phyloP scores from a whole-genome alignment of 129 eudicot genomes.

The Flaveria trinervia region DNA sequence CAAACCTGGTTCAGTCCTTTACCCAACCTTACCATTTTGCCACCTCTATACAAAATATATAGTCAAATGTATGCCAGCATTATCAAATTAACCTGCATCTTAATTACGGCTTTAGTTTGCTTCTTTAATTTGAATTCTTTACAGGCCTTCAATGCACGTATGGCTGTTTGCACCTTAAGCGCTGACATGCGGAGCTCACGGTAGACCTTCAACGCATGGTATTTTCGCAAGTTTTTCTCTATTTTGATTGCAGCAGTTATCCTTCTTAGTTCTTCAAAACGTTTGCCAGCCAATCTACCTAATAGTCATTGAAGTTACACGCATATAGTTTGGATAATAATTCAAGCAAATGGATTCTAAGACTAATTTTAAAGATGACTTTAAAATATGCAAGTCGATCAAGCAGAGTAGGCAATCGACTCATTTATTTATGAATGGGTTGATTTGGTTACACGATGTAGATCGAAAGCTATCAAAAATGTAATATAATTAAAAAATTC shows the following conservation, averaged over 20 bases:
- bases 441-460: neutral
- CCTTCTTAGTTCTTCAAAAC: conserved; percentile 50
- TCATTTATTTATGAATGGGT: neutral
- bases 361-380: neutral
- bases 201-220: conserved; percentile 57
- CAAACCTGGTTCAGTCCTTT: neutral
- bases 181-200: conserved; percentile 51
- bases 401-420: neutral
- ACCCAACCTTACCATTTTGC: neutral
- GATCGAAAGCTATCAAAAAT: neutral
- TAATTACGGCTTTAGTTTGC: conserved; percentile 71
- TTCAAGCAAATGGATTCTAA: neutral
- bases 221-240: conserved; percentile 52
- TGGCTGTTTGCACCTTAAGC: conserved; percentile 62
- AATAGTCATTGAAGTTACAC: conserved; percentile 26
- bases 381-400: neutral
- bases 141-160: conserved; percentile 77
- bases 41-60: neutral
- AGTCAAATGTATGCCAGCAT: conserved; percentile 11
- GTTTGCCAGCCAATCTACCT: conserved; percentile 82
- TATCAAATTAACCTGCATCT: conserved; percentile 64
- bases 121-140: conserved; percentile 53
- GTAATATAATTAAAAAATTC: neutral
- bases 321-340: conserved; percentile 9
- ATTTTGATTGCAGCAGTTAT: conserved; percentile 69